Conservation (phyloP, 495 filamentous ascomycete genomes). For the Annulohypoxylon moriforme region DNA sequence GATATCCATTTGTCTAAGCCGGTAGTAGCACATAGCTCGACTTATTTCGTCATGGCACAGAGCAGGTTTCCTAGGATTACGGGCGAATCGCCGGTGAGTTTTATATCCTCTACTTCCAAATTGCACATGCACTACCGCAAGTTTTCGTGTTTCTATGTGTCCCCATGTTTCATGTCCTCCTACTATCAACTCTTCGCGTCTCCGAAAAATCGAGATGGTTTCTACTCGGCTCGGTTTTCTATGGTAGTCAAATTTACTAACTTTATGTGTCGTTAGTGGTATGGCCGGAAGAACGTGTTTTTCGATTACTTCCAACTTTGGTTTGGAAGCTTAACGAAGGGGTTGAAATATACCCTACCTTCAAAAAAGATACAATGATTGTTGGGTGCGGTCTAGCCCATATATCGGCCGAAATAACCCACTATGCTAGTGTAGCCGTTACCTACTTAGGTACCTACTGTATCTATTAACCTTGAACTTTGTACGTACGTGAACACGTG, state of each 20-base stretch:
- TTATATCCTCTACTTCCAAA: not conserved
- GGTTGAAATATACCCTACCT: constrained; percentile 45
- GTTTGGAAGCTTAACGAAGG: constrained; percentile 48
- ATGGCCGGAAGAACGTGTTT: constrained; percentile 46
- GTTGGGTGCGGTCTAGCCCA: not conserved
- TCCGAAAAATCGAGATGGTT: not conserved
- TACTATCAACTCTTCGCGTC: not conserved
- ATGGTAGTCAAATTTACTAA: constrained; percentile 1
- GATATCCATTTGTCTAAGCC: constrained; percentile 35
- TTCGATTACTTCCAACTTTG: constrained; percentile 44
- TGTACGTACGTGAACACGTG: not conserved
- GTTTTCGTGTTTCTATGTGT: not conserved
- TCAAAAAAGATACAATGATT: constrained; percentile 30
- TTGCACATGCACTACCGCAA: not conserved
- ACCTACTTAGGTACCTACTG: not conserved
- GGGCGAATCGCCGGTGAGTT: constrained; percentile 49
- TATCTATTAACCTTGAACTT: not conserved
- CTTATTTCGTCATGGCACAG: constrained; percentile 48
- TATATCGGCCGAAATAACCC: not conserved
- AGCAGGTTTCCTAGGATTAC: constrained; percentile 49
- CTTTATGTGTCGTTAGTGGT: constrained; percentile 28
- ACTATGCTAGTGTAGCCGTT: not conserved
- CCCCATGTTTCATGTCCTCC: not conserved
- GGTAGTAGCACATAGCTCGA: constrained; percentile 46
- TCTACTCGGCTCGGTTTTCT: not conserved